Base-by-base conservation (phyloP, 2,329 filamentous ascomycete genomes). In the Talaromyces sp. region DNA sequence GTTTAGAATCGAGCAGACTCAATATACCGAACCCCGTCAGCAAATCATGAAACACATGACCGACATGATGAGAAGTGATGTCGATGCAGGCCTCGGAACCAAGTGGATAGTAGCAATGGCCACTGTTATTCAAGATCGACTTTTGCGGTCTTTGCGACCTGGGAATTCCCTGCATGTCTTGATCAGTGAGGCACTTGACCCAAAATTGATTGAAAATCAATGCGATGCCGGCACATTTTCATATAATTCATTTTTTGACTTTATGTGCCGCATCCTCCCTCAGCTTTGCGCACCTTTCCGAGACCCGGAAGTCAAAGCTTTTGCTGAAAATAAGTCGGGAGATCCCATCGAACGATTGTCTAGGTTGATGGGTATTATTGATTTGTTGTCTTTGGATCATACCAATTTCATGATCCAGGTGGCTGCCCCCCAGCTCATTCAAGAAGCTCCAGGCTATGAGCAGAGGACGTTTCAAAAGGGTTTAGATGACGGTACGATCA, bases 281-380 rank as follows among this genome's bases (percentile, higher is more conserved):
- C 87, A 87, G 70, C 83, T 89, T 10, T 89, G 87, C 71, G 87
- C 87, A 5, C 87, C 87, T 2, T 87, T 87, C 69, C 83, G 87
- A 27, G 87, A 89, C 70, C 79, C 81, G 10, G 81, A 85, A 65
- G 85, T 89, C 58, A 84, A 85, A 70, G 79, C 77, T 3, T 80
- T 89, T 63, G 78, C 82, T 4, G 81, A 85, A 33, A 81, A 87
- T 66, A 76, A 72, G 9, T 79, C 77, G 1, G 78, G 82, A 1
- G 83, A 86, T 73, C 86, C 86, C 73, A 86, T 89, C 63, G 85
- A 88, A 69, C 87, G 87, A 69, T 77, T 89, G 11, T 86, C 87
- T 72, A 83, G 83, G 68, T 76, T 89, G n/a, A 83, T 89, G 68
- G 83, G 86, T 62, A 82, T 87, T 60, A 87, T 89, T 61, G 87